These are phyloP conservation scores for Wallacemonas rigidus DNA, from an alignment of 208 protist species.

Conservation along the genomic window DNA sequence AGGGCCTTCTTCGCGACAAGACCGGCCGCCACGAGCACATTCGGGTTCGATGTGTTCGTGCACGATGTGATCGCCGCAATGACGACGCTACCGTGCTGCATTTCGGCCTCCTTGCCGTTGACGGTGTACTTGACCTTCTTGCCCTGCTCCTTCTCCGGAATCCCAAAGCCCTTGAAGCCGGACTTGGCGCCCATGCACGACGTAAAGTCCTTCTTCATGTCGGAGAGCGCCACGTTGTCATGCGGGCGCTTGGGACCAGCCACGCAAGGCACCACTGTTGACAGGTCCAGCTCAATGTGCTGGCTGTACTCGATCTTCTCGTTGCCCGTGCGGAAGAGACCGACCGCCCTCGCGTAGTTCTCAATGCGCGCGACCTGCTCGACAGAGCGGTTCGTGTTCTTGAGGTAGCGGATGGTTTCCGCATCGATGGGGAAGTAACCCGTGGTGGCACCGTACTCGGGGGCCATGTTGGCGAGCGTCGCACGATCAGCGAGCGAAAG, in stretches of 20 bases:
- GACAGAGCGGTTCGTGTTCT: conserved; percentile 78
- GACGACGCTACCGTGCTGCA: conserved; percentile 94
- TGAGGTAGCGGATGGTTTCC: conserved; percentile 93
- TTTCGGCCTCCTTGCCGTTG: conserved; percentile 73
- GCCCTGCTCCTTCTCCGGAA: conserved; percentile 71
- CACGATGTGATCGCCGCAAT: conserved; percentile 97
- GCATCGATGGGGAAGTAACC: conserved; percentile 97
- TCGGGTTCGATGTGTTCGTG: conserved; percentile 97
- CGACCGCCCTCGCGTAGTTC: conserved; percentile 88
- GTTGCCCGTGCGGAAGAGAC: conserved; percentile 82
- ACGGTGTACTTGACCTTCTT: conserved; percentile 84
- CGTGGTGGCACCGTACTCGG: conserved; percentile 96
- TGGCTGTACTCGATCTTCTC: conserved; percentile 88
- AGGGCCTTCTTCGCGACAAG: conserved; percentile 94
- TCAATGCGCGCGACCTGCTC: conserved; percentile 91
- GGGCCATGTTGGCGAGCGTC: conserved; percentile 97
- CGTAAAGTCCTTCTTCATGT: conserved; percentile 94
- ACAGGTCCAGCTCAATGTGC: conserved; percentile 92
- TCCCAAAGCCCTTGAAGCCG: conserved; percentile 96
- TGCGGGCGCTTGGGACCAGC: conserved; percentile 96
- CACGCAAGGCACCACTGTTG: conserved; percentile 87
- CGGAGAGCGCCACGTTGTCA: conserved; percentile 91
- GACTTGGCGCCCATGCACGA: conserved; percentile 86
- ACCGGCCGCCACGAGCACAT: conserved; percentile 94
- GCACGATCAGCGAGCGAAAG: conserved; percentile 94